phyloP scores from a whole-genome alignment of 2,329 filamentous ascomycete species.

The Ophiognomonia clavigignenti-juglandacearum region DNA sequence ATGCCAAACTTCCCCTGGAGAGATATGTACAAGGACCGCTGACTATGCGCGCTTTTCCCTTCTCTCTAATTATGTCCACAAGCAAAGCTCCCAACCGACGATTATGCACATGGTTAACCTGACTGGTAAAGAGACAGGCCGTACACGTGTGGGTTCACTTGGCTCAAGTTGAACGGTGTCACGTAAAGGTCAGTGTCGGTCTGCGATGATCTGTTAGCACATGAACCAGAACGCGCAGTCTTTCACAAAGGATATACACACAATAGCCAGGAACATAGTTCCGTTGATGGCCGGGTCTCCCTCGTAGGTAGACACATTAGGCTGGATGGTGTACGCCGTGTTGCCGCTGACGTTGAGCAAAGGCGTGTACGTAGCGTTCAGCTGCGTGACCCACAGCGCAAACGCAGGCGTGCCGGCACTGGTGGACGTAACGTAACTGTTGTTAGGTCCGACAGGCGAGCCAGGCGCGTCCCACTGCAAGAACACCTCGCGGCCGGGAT shows the following conservation, averaged over 20 bases:
- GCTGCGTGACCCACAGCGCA: conserved; percentile 72
- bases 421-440: conserved; percentile 68
- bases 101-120: no score
- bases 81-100: no score
- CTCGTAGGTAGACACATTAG: conserved; percentile 61
- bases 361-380: conserved; percentile 67
- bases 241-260: not conserved
- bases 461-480: conserved; percentile 71
- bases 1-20: no score
- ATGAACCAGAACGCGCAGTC: no score
- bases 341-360: conserved; percentile 49
- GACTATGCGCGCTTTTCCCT: no score
- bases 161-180: conserved; percentile 70
- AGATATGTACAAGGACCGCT: no score
- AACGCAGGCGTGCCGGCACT: conserved; percentile 57
- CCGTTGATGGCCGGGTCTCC: conserved; percentile 68
- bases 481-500: conserved; percentile 66
- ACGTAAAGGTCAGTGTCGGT: conserved; percentile 65
- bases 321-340: conserved; percentile 66
- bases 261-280: conserved; percentile 71
- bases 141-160: conserved; percentile 71
- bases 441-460: conserved; percentile 68
- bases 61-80: no score
- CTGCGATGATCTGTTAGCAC: not conserved
- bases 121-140: conserved; percentile 74